Percentiles rank a stretch among this genome's conserved stretches.
Evolutionary conservation across 1,284 basidiomycete genomes (phyloP).

Genomic region (Puccinia coronata): DNA sequence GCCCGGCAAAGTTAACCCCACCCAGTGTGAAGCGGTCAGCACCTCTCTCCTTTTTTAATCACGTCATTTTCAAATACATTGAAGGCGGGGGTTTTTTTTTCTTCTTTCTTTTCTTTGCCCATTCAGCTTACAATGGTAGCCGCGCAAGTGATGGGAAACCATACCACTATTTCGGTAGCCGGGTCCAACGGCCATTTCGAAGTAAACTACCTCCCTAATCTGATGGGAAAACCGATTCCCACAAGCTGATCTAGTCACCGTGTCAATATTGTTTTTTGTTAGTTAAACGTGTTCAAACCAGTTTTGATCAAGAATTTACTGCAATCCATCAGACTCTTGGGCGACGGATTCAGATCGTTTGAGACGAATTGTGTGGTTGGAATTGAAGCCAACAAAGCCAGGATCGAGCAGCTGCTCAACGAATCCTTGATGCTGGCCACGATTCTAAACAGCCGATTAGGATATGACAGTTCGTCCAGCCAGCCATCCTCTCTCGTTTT

Average conservation of each 20-base stretch:
- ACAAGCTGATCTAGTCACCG: not conserved
- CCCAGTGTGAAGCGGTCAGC: constrained; percentile 85
- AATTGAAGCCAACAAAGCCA: constrained; percentile 91
- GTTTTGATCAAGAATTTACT: constrained; percentile 97
- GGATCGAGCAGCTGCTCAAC: constrained; percentile 83
- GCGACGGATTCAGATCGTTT: constrained; percentile 90
- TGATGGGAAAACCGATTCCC: not conserved
- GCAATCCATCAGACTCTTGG: constrained; percentile 87
- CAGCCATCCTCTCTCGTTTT: constrained; percentile 5
- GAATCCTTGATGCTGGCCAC: constrained; percentile 96
- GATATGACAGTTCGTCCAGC: constrained; percentile 82
- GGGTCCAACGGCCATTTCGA: constrained; percentile 97
- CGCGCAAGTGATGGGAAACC: constrained; percentile 97
- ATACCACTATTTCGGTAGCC: constrained; percentile 87
- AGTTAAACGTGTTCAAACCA: constrained; percentile 99
- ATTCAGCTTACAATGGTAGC: constrained; percentile 85
- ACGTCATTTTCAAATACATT: too few species aligned
- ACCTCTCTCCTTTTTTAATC: too few species aligned
- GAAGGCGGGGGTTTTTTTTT: too few species aligned
- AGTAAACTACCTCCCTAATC: constrained; percentile 61
- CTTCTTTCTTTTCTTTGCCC: too few species aligned
- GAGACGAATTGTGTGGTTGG: constrained; percentile 96
- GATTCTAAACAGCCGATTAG: constrained; percentile 86
- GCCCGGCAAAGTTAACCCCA: constrained; percentile 99
- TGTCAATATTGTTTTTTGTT: not conserved